Evolutionary conservation across 768 basidiomycete species (phyloP).

Genomic region (Amanita thiersii): DNA sequence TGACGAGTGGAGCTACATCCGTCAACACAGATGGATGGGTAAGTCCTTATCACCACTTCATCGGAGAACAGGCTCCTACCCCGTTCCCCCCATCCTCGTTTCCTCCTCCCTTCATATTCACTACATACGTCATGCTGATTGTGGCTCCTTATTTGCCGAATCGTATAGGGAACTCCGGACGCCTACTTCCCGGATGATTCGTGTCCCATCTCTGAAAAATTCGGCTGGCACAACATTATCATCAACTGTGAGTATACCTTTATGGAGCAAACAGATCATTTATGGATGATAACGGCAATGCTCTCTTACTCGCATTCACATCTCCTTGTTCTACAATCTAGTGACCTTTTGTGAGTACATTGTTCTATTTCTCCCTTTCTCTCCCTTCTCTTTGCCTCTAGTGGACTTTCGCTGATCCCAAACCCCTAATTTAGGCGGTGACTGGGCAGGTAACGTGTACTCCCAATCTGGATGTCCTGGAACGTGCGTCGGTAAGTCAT

Average conservation of each 20-base stretch:
- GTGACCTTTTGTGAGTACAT: conserved; percentile 53
- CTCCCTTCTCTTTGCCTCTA: not conserved
- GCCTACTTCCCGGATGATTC: conserved; percentile 54
- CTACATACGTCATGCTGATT: not conserved
- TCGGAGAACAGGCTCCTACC: not conserved
- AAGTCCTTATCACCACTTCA: conserved; percentile 9
- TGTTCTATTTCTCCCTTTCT: not conserved
- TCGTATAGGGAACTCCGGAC: conserved; percentile 41
- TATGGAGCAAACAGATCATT: no score
- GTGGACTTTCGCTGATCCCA: no score
- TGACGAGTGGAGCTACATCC: conserved; percentile 27
- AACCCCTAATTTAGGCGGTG: conserved; percentile 32
- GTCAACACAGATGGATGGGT: conserved; percentile 52
- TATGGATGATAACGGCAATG: no score
- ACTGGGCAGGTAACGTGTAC: conserved; percentile 49
- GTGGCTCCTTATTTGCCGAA: not conserved
- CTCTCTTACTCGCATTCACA: not conserved
- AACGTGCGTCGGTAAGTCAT: conserved; percentile 42
- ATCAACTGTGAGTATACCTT: conserved; percentile 43
- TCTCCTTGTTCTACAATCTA: conserved; percentile 9
- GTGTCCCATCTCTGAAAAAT: conserved; percentile 49
- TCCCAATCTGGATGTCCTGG: conserved; percentile 41
- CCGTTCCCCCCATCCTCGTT: not conserved
- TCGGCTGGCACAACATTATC: conserved; percentile 53
- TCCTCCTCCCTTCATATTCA: no score